A percentile compares a stretch with the other conserved stretches of the same genome.
phyloP scores from a whole-genome alignment of 805 yeast genomes.

The Lipomyces yamanashiensis region DNA sequence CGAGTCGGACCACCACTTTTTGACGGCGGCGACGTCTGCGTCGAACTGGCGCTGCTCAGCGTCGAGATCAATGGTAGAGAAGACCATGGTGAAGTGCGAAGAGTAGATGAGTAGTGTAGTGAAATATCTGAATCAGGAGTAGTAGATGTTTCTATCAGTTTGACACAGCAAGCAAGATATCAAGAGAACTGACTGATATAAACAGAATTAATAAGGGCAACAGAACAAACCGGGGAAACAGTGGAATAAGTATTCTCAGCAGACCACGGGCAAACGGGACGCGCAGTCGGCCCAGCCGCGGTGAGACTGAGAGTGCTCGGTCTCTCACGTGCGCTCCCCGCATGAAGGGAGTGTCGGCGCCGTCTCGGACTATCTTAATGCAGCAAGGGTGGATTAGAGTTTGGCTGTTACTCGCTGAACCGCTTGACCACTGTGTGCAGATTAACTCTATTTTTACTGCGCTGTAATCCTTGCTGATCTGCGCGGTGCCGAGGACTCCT shows the following conservation, averaged over 20 bases:
- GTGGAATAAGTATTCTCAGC: too few species aligned
- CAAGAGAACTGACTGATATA: too few species aligned
- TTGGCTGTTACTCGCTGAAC: not conserved
- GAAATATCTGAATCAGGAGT: too few species aligned
- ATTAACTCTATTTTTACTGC: too few species aligned
- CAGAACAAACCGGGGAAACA: not conserved
- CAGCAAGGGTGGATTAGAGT: not conserved
- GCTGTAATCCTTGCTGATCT: too few species aligned
- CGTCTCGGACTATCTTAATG: slow-evolving; percentile 7
- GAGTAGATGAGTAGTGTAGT: too few species aligned
- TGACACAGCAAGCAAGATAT: not conserved
- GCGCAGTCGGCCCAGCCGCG: not conserved
- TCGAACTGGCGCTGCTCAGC: slow-evolving; percentile 69
- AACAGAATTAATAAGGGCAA: too few species aligned
- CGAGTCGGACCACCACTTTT: slow-evolving; percentile 91
- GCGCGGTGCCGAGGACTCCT: too few species aligned
- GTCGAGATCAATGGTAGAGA: slow-evolving; percentile 61
- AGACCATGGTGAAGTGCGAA: slow-evolving; percentile 46
- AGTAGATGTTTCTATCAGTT: not conserved
- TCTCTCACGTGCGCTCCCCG: slow-evolving; percentile 15
- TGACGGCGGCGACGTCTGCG: slow-evolving; percentile 71
- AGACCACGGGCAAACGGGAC: too few species aligned
- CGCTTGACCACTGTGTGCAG: too few species aligned
- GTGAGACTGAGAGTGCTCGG: not conserved
- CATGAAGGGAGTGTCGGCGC: slow-evolving; percentile 16